Percentiles rank a stretch among this genome's conserved stretches.
These are phyloP conservation scores for Xylariaceae sp. DNA, from an alignment of 2,329 filamentous ascomycete genomes.

Conservation along the genomic window DNA sequence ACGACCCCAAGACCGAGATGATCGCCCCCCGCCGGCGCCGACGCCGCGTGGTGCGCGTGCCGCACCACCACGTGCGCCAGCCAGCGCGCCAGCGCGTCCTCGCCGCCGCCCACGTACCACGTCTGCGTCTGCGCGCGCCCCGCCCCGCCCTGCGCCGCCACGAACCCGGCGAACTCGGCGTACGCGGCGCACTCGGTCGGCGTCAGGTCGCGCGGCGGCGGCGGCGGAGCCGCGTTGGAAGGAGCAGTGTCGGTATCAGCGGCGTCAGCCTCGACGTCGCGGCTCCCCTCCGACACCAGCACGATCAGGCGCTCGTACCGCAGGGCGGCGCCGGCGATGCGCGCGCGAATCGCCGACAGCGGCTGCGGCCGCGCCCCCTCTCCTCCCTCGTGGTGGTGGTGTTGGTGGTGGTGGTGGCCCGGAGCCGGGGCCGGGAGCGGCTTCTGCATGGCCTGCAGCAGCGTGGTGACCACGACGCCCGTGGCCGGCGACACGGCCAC, in stretches of 20 bases:
- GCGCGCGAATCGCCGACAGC: conserved; percentile 43
- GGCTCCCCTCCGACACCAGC: conserved; percentile 52
- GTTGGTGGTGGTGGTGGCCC: no score
- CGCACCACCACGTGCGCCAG: conserved; percentile 43
- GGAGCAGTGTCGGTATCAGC: no score
- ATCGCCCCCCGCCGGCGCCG: no score
- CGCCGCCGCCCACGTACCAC: conserved; percentile 42
- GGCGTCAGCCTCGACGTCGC: conserved; percentile 37
- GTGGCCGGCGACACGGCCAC: conserved; percentile 61
- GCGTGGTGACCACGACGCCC: conserved; percentile 62
- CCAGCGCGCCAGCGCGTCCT: conserved; percentile 46
- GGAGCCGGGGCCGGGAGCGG: no score
- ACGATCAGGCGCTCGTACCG: conserved; percentile 64
- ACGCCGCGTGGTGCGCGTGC: conserved; percentile 22
- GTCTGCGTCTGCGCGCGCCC: conserved; percentile 25
- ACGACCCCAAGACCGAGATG: no score
- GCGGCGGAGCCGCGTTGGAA: no score
- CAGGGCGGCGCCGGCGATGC: conserved; percentile 42
- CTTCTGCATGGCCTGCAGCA: conserved; percentile 66
- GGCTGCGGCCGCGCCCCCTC: conserved; percentile 21
- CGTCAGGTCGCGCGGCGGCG: conserved; percentile 28
- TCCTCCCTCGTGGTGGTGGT: background rate
- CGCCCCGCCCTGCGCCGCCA: conserved; percentile 29
- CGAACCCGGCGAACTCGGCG: conserved; percentile 43
- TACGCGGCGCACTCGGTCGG: conserved; percentile 37